Evolutionary conservation across 1,139 yeast species (phyloP).

Genomic region (Sugiyamaella novakii): DNA sequence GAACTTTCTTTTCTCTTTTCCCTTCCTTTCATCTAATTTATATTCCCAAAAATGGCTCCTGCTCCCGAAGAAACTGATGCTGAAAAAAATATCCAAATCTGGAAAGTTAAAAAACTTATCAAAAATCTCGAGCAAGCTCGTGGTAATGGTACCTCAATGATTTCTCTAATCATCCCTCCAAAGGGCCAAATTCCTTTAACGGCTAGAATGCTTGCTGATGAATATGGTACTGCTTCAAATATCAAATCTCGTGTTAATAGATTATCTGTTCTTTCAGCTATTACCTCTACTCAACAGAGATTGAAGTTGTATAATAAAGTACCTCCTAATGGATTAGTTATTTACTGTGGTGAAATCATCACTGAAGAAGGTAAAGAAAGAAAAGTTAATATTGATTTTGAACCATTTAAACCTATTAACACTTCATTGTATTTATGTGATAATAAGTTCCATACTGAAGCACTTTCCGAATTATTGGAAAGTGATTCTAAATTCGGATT

Average conservation of each 20-base stretch:
- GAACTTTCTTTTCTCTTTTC: neutral
- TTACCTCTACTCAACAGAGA: conserved; percentile 96
- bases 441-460: conserved; percentile 97
- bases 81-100: conserved; percentile 95
- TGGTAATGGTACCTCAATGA: conserved; percentile 99
- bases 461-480: conserved; percentile 88
- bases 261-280: conserved; percentile 90
- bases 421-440: conserved; percentile 95
- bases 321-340: conserved; percentile 91
- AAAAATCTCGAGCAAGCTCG: conserved; percentile 85
- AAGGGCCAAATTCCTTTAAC: conserved; percentile 86
- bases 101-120: conserved; percentile 87
- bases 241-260: conserved; percentile 97
- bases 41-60: conserved; percentile 33
- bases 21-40: conserved; percentile 1
- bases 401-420: conserved; percentile 97
- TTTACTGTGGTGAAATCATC: conserved; percentile 97
- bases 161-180: conserved; percentile 90
- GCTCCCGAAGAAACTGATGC: conserved; percentile 55
- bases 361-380: conserved; percentile 97
- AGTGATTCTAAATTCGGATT: conserved; percentile 96
- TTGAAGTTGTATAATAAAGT: conserved; percentile 84
- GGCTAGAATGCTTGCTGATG: conserved; percentile 94
- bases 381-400: conserved; percentile 91
- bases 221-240: conserved; percentile 97